phyloP scores from a whole-genome alignment of 805 yeast genomes.

The Jamesozyma gamospora region DNA sequence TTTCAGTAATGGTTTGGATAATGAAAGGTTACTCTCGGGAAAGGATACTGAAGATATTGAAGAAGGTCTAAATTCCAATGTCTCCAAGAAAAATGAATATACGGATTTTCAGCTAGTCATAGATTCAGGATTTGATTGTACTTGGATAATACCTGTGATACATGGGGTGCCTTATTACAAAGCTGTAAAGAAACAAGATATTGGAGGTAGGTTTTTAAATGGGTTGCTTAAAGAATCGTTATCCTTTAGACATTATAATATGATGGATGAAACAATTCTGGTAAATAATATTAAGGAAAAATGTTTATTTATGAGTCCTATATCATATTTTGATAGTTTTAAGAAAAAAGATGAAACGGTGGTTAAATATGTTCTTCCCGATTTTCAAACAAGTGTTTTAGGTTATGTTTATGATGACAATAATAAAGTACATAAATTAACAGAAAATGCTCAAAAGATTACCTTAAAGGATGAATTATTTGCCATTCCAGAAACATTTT shows the following conservation, averaged over 20 bases:
- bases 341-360: conserved; percentile 27
- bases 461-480: conserved; percentile 76
- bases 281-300: conserved; percentile 80
- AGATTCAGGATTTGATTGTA: conserved; percentile 81
- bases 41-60: conserved; percentile 9
- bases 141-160: conserved; percentile 79
- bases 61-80: not conserved
- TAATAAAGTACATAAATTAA: conserved; percentile 17
- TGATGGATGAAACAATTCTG: conserved; percentile 79
- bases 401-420: conserved; percentile 52
- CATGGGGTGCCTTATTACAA: conserved; percentile 68
- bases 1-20: conserved; percentile 35
- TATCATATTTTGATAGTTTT: conserved; percentile 32
- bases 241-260: conserved; percentile 86
- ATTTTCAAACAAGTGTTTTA: conserved; percentile 64
- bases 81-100: conserved; percentile 12
- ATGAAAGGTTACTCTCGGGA: conserved; percentile 12
- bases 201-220: conserved; percentile 79
- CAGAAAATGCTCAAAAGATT: conserved; percentile 54
- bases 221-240: conserved; percentile 77
- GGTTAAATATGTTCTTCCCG: conserved; percentile 77
- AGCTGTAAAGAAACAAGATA: conserved; percentile 67
- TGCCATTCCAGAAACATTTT: conserved; percentile 74
- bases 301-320: conserved; percentile 36
- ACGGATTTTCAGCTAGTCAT: conserved; percentile 67